phyloP scores from a whole-genome alignment of 1,284 basidiomycete genomes.

The Gastroboletus turbinatus region DNA sequence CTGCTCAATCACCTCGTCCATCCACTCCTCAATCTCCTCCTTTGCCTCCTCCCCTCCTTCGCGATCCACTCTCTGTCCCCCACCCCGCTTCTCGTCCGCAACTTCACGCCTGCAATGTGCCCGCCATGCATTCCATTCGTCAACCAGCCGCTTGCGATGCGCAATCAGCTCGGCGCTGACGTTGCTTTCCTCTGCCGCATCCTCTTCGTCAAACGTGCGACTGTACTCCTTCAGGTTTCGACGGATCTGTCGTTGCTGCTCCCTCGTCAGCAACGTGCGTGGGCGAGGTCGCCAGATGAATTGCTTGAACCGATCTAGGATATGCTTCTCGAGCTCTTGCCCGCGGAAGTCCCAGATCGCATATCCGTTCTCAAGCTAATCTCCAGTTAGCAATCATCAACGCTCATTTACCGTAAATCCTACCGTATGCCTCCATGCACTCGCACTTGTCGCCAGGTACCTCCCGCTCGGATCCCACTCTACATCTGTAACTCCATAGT shows the following conservation, averaged over 20 bases:
- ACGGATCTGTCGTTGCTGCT: constrained; percentile 86
- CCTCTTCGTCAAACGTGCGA: constrained; percentile 93
- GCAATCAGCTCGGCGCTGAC: constrained; percentile 93
- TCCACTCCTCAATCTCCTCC: constrained; percentile 88
- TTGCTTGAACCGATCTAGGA: constrained; percentile 97
- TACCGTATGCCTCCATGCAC: constrained; percentile 93
- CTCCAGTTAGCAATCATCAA: constrained; percentile 8
- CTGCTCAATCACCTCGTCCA: constrained; percentile 91
- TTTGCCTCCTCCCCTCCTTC: constrained; percentile 57
- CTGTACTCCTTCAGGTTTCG: constrained; percentile 93
- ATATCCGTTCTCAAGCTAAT: constrained; percentile 93
- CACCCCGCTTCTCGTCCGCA: constrained; percentile 45
- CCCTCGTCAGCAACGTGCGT: constrained; percentile 82
- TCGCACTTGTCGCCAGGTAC: constrained; percentile 91
- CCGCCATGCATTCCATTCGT: constrained; percentile 99
- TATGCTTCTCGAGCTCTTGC: constrained; percentile 85
- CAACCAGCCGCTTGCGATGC: constrained; percentile 86
- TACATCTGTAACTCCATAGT: constrained; percentile 97
- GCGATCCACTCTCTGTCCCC: constrained; percentile 39
- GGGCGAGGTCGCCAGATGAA: constrained; percentile 98
- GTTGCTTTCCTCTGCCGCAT: constrained; percentile 92
- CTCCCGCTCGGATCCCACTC: constrained; percentile 99
- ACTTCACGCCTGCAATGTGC: constrained; percentile 58
- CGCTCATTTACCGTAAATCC: constrained; percentile 4
- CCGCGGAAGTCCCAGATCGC: constrained; percentile 98